Percentiles rank a stretch among this genome's conserved stretches.
phyloP scores from a whole-genome alignment of 129 eudicot species.

The Ambrosia artemisiifolia region DNA sequence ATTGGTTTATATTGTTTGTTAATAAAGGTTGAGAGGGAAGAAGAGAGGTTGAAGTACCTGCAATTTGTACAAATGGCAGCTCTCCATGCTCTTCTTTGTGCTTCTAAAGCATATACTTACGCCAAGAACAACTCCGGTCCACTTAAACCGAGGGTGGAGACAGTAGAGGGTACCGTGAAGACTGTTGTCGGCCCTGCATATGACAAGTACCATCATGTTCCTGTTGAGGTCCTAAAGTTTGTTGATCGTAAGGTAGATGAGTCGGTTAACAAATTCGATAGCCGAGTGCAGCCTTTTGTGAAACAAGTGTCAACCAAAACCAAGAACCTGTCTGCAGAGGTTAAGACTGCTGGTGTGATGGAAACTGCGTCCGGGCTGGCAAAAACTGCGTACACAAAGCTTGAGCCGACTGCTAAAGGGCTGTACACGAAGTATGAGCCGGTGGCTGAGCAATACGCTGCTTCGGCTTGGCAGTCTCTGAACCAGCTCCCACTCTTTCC shows the following conservation, averaged over 20 bases:
- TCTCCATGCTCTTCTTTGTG: conserved; percentile 43
- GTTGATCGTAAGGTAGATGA: conserved; percentile 89
- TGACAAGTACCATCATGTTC: conserved; percentile 64
- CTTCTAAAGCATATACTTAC: conserved; percentile 47
- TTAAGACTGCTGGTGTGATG: conserved; percentile 53
- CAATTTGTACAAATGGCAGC: conserved; percentile 70
- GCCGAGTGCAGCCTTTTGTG: conserved; percentile 51
- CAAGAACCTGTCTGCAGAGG: conserved; percentile 53
- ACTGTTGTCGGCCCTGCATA: conserved; percentile 85
- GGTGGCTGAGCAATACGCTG: conserved; percentile 78
- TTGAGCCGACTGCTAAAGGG: conserved; percentile 65
- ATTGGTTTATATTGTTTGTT: too few species aligned
- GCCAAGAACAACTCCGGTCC: conserved; percentile 91
- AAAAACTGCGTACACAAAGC: conserved; percentile 50
- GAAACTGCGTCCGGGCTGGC: too few species aligned
- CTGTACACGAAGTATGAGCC: conserved; percentile 67
- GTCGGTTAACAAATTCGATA: conserved; percentile 50
- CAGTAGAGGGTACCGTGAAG: conserved; percentile 70
- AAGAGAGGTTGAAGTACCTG: conserved; percentile 65
- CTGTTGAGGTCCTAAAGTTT: conserved; percentile 62
- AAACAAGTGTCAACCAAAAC: conserved; percentile 44
- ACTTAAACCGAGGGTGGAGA: conserved; percentile 64
- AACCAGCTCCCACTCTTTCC: conserved; percentile 79
- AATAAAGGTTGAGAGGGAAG: conserved; percentile 48
- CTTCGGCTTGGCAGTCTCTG: conserved; percentile 64